These are phyloP conservation scores for Xylaria castorea DNA, from an alignment of 495 filamentous ascomycete genomes.

Conservation along the genomic window DNA sequence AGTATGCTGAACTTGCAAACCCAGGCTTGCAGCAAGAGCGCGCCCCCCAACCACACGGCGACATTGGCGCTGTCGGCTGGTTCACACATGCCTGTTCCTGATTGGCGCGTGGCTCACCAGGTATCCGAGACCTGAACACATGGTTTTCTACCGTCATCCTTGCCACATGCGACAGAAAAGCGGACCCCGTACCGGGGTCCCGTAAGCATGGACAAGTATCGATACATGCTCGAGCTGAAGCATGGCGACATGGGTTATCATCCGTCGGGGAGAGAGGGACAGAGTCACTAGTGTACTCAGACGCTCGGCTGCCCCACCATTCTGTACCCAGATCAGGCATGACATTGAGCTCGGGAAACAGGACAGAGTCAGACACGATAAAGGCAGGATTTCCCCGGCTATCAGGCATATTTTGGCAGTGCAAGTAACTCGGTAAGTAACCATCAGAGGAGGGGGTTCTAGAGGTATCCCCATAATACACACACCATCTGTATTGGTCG, in stretches of 20 bases:
- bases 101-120: constrained; percentile 37
- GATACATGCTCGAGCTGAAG: constrained; percentile 24
- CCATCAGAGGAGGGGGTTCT: neutral
- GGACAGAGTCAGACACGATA: neutral
- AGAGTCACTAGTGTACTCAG: neutral
- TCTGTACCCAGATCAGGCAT: neutral
- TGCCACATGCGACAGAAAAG: constrained; percentile 35
- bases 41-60: constrained; percentile 2
- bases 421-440: neutral
- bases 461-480: neutral
- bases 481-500: neutral
- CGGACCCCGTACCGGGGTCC: constrained; percentile 31
- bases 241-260: constrained; percentile 25
- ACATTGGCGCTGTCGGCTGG: constrained; percentile 29
- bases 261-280: constrained; percentile 20
- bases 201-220: constrained; percentile 34
- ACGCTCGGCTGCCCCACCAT: constrained; percentile 12
- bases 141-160: constrained; percentile 30
- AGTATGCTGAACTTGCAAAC: constrained; percentile 33
- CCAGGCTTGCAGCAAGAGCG: neutral
- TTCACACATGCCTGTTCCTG: constrained; percentile 36
- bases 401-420: neutral
- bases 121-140: constrained; percentile 30
- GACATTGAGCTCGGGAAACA: constrained; percentile 10
- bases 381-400: neutral